A percentile compares a stretch with the other conserved stretches of the same genome.
Conservation (phyloP, 306 rosid genomes). For the Quercus parvula region DNA sequence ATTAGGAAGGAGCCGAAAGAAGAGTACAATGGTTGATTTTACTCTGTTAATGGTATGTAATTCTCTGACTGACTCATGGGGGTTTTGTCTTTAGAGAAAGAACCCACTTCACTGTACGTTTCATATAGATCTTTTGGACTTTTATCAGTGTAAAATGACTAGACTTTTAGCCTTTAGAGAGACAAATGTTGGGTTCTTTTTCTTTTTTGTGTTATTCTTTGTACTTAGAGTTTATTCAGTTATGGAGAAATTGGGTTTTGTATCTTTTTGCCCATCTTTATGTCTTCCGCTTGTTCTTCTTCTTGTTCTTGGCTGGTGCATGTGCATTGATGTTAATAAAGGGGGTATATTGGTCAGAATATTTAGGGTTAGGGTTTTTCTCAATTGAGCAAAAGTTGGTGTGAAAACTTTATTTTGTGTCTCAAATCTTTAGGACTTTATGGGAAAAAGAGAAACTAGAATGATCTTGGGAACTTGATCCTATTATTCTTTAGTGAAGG, state of each 20-base stretch:
- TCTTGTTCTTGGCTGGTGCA: background rate
- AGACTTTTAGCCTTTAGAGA: slow-evolving; percentile 6
- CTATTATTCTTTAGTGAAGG: slow-evolving; percentile 10
- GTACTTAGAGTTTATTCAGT: slow-evolving; percentile 23
- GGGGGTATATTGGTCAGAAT: background rate
- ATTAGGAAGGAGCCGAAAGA: slow-evolving; percentile 35
- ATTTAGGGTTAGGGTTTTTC: slow-evolving; percentile 49
- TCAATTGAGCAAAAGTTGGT: slow-evolving; percentile 2
- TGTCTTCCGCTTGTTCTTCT: background rate
- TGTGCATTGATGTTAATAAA: background rate
- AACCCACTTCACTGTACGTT: slow-evolving; percentile 2
- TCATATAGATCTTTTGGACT: slow-evolving; percentile 14
- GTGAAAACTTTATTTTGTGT: background rate
- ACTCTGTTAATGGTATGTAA: slow-evolving; percentile 10
- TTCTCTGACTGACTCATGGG: slow-evolving; percentile 17
- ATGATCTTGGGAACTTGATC: slow-evolving; percentile 37
- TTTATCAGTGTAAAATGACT: slow-evolving; percentile 13
- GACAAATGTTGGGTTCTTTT: slow-evolving; percentile 6
- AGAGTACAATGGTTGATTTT: slow-evolving; percentile 1
- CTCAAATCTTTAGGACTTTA: slow-evolving; percentile 25
- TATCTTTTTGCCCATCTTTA: background rate
- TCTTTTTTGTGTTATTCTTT: slow-evolving; percentile 26
- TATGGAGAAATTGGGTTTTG: background rate
- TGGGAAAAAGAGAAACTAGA: slow-evolving; percentile 25
- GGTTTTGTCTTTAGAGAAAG: background rate